Percentiles rank a stretch among this genome's conserved stretches.
Evolutionary conservation across 169 alveolate genomes (phyloP).

Genomic region (Babesia bovis): DNA sequence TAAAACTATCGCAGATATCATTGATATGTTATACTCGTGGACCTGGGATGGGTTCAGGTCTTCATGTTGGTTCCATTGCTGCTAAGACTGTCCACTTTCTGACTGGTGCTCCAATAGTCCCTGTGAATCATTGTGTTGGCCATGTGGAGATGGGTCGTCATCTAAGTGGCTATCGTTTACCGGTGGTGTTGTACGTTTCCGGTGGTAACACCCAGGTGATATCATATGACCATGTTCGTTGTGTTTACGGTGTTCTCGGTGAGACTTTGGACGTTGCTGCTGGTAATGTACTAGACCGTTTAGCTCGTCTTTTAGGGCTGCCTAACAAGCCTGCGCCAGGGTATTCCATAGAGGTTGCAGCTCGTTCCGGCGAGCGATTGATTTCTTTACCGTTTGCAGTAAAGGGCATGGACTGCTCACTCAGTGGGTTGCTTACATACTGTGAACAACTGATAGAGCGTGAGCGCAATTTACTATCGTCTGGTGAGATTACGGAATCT

Average conservation of each 20-base stretch:
- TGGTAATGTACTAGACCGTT: slow-evolving; percentile 97
- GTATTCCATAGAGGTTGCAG: slow-evolving; percentile 95
- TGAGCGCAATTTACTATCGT: slow-evolving; percentile 1
- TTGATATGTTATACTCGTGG: slow-evolving; percentile 96
- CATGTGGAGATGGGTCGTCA: slow-evolving; percentile 99
- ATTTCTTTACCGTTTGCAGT: slow-evolving; percentile 94
- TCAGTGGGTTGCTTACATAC: slow-evolving; percentile 86
- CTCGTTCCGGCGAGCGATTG: slow-evolving; percentile 81
- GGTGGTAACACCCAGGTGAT: slow-evolving; percentile 98
- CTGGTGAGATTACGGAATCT: slow-evolving; percentile 8
- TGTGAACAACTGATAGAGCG: slow-evolving; percentile 60
- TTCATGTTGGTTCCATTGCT: slow-evolving; percentile 95
- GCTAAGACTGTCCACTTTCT: slow-evolving; percentile 91
- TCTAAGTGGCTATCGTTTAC: slow-evolving; percentile 90
- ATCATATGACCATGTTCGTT: slow-evolving; percentile 81
- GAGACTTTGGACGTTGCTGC: slow-evolving; percentile 98
- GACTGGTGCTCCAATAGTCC: slow-evolving; percentile 92
- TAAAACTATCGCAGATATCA: slow-evolving; percentile 80
- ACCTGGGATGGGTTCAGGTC: slow-evolving; percentile 99
- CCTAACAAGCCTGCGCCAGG: slow-evolving; percentile 99
- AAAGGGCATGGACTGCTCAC: slow-evolving; percentile 98
- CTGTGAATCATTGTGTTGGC: slow-evolving; percentile 98
- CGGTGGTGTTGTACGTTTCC: slow-evolving; percentile 95
- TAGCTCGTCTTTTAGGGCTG: slow-evolving; percentile 94
- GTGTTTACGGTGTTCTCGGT: slow-evolving; percentile 93